These are phyloP conservation scores for Zychaea mexicana DNA, from an alignment of 371 early-diverging fungal species.

Conservation along the genomic window DNA sequence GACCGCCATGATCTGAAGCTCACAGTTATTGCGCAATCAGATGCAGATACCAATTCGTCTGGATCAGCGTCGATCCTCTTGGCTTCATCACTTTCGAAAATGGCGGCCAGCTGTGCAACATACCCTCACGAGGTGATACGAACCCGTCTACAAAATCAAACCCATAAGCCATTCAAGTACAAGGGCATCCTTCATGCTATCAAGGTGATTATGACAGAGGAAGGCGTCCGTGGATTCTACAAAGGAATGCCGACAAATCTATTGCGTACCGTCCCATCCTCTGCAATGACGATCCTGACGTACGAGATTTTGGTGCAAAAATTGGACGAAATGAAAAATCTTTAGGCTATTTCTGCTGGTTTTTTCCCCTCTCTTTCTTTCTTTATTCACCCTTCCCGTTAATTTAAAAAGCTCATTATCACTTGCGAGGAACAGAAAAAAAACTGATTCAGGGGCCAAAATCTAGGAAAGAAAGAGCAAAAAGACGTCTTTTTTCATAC, in stretches of 20 bases:
- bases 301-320: slow-evolving; percentile 68
- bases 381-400: too few species aligned
- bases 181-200: slow-evolving; percentile 77
- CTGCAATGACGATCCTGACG: slow-evolving; percentile 86
- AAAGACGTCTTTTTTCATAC: too few species aligned
- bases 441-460: too few species aligned
- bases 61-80: slow-evolving; percentile 67
- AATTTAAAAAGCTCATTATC: too few species aligned
- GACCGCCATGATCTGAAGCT: neutral
- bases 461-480: too few species aligned
- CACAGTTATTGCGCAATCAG: neutral
- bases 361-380: too few species aligned
- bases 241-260: slow-evolving; percentile 88
- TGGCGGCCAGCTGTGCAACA: slow-evolving; percentile 84
- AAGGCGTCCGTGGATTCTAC: slow-evolving; percentile 85
- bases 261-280: slow-evolving; percentile 88
- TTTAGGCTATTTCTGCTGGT: too few species aligned
- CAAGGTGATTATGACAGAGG: slow-evolving; percentile 72
- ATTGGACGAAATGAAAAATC: slow-evolving; percentile 36
- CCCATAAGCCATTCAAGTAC: slow-evolving; percentile 73
- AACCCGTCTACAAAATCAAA: slow-evolving; percentile 89
- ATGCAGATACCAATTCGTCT: slow-evolving; percentile 22
- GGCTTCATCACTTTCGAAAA: slow-evolving; percentile 85
- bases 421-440: too few species aligned
- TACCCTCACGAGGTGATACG: slow-evolving; percentile 87